Evolutionary conservation across 176 grass and related monocot species (phyloP).

Genomic region (Musa troglodytarum): DNA sequence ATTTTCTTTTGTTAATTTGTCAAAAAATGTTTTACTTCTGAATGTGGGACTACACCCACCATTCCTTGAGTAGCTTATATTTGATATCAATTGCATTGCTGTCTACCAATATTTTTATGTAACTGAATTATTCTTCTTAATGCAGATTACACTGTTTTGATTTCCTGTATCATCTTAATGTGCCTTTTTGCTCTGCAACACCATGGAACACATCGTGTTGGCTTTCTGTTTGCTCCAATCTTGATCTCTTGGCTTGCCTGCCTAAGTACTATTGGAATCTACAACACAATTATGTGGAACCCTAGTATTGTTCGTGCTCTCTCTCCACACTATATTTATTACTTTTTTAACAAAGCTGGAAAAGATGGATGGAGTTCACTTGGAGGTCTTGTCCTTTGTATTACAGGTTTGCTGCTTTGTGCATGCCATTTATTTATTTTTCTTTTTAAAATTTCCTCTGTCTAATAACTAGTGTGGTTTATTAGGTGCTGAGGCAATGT

Average conservation of each 20-base stretch:
- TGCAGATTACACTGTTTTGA: constrained; percentile 60
- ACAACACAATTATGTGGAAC: constrained; percentile 87
- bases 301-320: constrained; percentile 56
- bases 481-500: constrained; percentile 91
- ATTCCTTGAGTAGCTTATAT: not conserved
- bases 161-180: constrained; percentile 55
- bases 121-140: not conserved
- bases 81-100: not conserved
- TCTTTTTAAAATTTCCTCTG: constrained; percentile 5
- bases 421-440: not conserved
- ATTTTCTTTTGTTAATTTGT: not conserved
- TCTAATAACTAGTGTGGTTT: constrained; percentile 10
- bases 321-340: constrained; percentile 80
- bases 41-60: not conserved
- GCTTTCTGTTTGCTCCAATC: constrained; percentile 89
- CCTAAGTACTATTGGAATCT: constrained; percentile 68
- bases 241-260: constrained; percentile 73
- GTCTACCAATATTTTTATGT: not conserved
- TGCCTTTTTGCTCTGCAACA: constrained; percentile 73
- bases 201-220: constrained; percentile 68
- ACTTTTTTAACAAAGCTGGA: constrained; percentile 78
- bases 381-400: constrained; percentile 74
- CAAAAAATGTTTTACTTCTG: not conserved
- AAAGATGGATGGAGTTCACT: constrained; percentile 90
- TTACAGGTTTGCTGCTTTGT: constrained; percentile 54